Evolutionary conservation across 768 basidiomycete species (phyloP), one percentile per base, ranked within the genome.

Genomic region (Candolleomyces efflorescens): DNA sequence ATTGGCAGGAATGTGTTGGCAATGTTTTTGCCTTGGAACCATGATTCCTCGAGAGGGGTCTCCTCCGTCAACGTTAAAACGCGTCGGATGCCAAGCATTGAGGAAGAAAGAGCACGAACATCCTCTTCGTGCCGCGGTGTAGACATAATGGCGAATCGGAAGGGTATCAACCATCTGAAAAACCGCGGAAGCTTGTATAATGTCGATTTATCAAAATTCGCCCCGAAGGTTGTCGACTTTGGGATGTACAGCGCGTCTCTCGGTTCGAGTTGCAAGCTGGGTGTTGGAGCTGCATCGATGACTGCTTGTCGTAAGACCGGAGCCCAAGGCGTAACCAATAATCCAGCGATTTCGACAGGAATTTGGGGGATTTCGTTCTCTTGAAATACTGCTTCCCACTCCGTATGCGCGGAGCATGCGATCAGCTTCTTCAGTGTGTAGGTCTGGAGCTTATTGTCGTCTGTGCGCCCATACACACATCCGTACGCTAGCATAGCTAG

Each of bases 141-240:
- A 0, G 84, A 85, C 81, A 85, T 85, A 49, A 83, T 72, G 6
- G 85, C 83, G 26, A 85, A 64, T 53, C 79, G 74, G 63, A 77
- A 81, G 5, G 84, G 84, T 32, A 85, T 69, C 5, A 87, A 73
- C 84, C 84, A 87, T 10, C 83, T 75, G 65, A 86, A 85, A 67
- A 82, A 85, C 6, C 83, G 78, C 23, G 82, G 83, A 0, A 85
- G 67, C 53, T 76, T 77, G 60, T 71, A 73, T 44, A 71, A 72
- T 0, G 22, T n/a, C 1, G 47, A 38, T 26, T 46, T 27, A n/a
- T 62, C 44, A 18, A 54, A 32, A 9, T 36, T 38, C 23, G 46
- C 18, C 11, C 15, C 20, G 5, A 41, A 56, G 7, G 49, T 50
- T 12, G 10, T 36, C 23, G 45, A 27, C 18, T 47, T 54, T 11